phyloP scores from a whole-genome alignment of 2,329 filamentous ascomycete species.

The Apiospora marii region DNA sequence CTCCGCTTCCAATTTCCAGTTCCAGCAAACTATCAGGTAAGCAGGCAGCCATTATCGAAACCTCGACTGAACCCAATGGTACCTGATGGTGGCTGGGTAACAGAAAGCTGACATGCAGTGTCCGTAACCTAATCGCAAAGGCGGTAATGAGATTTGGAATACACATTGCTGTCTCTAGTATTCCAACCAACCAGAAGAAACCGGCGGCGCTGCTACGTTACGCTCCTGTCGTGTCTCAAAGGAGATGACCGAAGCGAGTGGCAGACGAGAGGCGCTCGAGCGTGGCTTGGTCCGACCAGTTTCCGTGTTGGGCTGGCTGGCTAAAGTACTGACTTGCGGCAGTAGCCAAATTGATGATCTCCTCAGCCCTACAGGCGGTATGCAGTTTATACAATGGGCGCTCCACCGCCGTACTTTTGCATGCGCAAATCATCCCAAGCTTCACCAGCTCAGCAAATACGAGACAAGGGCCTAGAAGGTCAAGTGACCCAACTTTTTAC shows the following conservation, averaged over 20 bases:
- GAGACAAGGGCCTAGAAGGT: neutral
- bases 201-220: constrained; percentile 16
- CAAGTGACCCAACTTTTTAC: neutral
- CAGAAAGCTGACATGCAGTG: neutral
- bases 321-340: neutral
- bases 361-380: constrained; percentile 22
- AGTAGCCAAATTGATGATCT: constrained; percentile 6
- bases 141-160: constrained; percentile 5
- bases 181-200: neutral
- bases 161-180: constrained; percentile 6
- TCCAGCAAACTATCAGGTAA: constrained; percentile 15
- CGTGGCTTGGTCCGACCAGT: constrained; percentile 11
- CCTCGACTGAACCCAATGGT: neutral
- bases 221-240: constrained; percentile 21
- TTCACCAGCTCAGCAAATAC: constrained; percentile 10
- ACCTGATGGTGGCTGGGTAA: constrained; percentile 19
- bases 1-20: constrained; percentile 24
- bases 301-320: neutral
- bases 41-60: constrained; percentile 1
- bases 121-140: neutral
- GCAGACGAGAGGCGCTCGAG: neutral
- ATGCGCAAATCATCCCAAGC: constrained; percentile 16
- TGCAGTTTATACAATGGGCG: constrained; percentile 9
- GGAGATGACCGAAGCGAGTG: constrained; percentile 23
- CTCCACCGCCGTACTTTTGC: constrained; percentile 18